Conservation (phyloP, 768 basidiomycete genomes). For the Russula sp. region DNA sequence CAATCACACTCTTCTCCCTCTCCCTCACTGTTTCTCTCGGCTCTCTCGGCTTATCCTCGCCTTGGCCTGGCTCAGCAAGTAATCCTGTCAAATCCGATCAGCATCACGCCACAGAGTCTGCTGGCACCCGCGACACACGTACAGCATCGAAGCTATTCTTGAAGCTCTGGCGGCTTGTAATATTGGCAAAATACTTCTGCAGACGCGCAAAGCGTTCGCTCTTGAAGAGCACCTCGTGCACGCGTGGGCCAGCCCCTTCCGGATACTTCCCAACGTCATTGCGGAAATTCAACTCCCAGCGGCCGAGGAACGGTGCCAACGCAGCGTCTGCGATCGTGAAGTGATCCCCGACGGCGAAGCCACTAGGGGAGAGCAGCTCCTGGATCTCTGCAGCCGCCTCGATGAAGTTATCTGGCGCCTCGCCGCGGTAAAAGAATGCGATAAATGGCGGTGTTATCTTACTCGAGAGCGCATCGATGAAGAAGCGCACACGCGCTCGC, state of each 20-base stretch:
- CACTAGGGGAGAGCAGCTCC: constrained; percentile 37
- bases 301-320: constrained; percentile 48
- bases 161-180: constrained; percentile 45
- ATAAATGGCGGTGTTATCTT: constrained; percentile 34
- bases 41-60: background rate
- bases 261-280: constrained; percentile 43
- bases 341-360: constrained; percentile 34
- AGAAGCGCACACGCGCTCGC: constrained; percentile 51
- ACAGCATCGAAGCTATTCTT: constrained; percentile 45
- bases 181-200: constrained; percentile 36
- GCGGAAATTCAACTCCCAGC: constrained; percentile 35
- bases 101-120: background rate
- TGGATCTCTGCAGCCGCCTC: constrained; percentile 41
- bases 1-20: background rate
- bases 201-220: constrained; percentile 40
- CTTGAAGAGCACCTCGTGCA: constrained; percentile 35
- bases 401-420: constrained; percentile 35
- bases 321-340: constrained; percentile 57
- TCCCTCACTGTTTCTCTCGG: too few relatives aligned
- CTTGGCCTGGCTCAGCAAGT: background rate
- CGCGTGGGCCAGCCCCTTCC: constrained; percentile 34
- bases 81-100: background rate
- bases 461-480: constrained; percentile 43
- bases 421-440: constrained; percentile 29
- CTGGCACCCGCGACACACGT: constrained; percentile 16